Evolutionary conservation across 371 early-diverging fungal species (phyloP).

Genomic region (Mucor mucedo): DNA sequence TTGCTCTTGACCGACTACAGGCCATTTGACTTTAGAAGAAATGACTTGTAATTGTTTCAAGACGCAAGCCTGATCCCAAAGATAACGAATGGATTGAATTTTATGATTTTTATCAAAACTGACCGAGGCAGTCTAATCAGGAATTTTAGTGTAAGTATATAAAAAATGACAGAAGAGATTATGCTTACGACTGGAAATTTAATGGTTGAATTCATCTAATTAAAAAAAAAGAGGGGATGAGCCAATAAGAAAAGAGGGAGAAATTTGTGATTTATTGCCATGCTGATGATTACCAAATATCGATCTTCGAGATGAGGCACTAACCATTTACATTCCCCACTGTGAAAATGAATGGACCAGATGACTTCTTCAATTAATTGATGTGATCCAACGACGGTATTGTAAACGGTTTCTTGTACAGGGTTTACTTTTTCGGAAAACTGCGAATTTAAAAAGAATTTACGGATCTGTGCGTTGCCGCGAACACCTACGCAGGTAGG

Average conservation of each 20-base stretch:
- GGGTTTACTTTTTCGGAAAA: constrained; percentile 37
- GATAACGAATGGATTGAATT: constrained; percentile 41
- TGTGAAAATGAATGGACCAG: constrained; percentile 47
- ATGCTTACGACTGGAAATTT: constrained; percentile 41
- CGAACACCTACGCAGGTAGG: constrained; percentile 46
- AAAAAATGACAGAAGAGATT: not conserved
- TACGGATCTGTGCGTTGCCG: constrained; percentile 40
- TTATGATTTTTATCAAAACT: constrained; percentile 31
- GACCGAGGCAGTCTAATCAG: constrained; percentile 44
- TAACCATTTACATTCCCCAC: constrained; percentile 47
- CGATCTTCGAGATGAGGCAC: constrained; percentile 37
- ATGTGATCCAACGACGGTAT: constrained; percentile 25
- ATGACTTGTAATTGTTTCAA: constrained; percentile 48
- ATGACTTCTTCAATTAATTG: constrained; percentile 48
- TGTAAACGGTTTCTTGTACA: constrained; percentile 43
- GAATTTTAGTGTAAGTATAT: not conserved
- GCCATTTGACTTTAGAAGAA: constrained; percentile 37
- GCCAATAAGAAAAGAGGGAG: constrained; percentile 3
- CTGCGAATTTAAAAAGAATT: constrained; percentile 38
- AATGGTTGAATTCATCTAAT: constrained; percentile 40
- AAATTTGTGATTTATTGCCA: not conserved
- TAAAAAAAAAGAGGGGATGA: not conserved
- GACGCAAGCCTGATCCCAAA: constrained; percentile 56
- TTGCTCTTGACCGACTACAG: constrained; percentile 44
- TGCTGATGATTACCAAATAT: constrained; percentile 16